phyloP scores from a whole-genome alignment of 2,329 filamentous ascomycete species.

The Aureobasidium sp. region DNA sequence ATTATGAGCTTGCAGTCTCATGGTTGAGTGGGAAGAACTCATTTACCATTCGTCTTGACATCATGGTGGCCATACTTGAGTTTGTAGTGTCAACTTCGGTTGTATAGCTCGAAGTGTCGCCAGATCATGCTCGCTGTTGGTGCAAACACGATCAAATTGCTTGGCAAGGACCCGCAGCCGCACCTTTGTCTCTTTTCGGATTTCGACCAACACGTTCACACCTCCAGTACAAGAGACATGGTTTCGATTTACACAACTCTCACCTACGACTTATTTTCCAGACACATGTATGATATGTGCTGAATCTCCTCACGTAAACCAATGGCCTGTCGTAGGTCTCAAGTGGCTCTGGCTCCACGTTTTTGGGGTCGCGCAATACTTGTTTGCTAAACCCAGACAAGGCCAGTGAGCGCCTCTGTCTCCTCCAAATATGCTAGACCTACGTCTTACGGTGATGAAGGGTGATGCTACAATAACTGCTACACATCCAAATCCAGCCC shows the following conservation, averaged over 20 bases:
- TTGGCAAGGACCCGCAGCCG: not conserved
- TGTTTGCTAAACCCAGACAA: not conserved
- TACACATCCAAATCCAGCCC: no score
- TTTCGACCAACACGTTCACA: not conserved
- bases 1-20: constrained; percentile 8
- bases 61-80: constrained; percentile 14
- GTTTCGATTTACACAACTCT: not conserved
- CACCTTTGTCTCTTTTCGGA: constrained; percentile 6
- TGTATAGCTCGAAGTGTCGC: not conserved
- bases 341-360: not conserved
- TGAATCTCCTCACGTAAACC: not conserved
- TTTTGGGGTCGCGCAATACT: not conserved
- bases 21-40: constrained; percentile 5
- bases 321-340: not conserved
- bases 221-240: not conserved
- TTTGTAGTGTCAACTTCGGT: not conserved
- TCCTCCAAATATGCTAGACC: not conserved
- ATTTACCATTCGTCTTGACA: constrained; percentile 36
- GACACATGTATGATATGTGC: not conserved
- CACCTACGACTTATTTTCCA: not conserved
- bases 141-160: constrained; percentile 10
- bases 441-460: no score
- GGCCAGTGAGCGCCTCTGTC: not conserved
- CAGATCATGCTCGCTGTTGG: not conserved
- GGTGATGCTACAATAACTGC: no score